These are phyloP conservation scores for Citrus reticulata DNA, from an alignment of 345 rosid genomes.

Conservation along the genomic window DNA sequence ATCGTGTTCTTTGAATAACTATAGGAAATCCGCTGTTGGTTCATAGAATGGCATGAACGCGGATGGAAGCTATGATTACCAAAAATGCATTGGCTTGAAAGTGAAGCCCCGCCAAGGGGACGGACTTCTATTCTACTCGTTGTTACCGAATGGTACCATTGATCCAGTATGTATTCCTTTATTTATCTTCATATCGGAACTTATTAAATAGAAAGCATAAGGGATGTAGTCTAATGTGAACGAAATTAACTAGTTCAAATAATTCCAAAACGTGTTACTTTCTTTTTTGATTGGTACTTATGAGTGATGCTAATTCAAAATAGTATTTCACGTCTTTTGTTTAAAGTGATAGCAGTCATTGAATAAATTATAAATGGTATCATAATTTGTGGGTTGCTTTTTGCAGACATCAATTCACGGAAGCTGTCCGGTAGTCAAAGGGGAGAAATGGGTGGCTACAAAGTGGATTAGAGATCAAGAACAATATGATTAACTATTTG, in stretches of 20 bases:
- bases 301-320: not conserved
- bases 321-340: no score
- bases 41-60: constrained; percentile 43
- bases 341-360: not conserved
- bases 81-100: constrained; percentile 48
- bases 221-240: no score
- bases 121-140: constrained; percentile 59
- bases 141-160: constrained; percentile 54
- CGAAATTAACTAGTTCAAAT: no score
- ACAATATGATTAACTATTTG: constrained; percentile 19
- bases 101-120: constrained; percentile 66
- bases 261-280: no score
- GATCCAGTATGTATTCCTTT: constrained; percentile 29
- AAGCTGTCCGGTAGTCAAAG: constrained; percentile 73
- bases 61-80: constrained; percentile 44
- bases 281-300: not conserved
- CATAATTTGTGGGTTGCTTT: constrained; percentile 4
- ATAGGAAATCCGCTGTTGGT: not conserved
- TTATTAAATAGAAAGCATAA: not conserved
- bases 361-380: not conserved
- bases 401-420: constrained; percentile 84
- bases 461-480: constrained; percentile 85
- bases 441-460: constrained; percentile 91
- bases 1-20: not conserved
- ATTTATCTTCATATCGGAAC: not conserved